A percentile compares a stretch with the other conserved stretches of the same genome.
Conservation (phyloP, 2,329 filamentous ascomycete species). For the Lachnellula willkommii region DNA sequence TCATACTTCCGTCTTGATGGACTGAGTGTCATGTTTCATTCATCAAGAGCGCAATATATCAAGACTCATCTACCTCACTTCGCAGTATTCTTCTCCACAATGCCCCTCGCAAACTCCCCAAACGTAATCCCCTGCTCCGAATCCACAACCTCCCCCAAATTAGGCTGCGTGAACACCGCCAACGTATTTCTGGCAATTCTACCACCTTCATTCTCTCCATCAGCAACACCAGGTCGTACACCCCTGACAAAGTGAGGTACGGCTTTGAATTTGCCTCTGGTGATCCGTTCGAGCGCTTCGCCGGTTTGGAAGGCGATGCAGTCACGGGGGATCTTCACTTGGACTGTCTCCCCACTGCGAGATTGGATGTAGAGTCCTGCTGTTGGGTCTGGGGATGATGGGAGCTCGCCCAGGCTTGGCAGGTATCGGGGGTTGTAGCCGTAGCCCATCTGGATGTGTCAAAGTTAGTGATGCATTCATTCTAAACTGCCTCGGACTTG, state of each 20-base stretch:
- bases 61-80: slow-evolving; percentile 17
- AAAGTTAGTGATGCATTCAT: background rate
- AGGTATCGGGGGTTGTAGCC: slow-evolving; percentile 31
- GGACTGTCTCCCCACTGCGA: slow-evolving; percentile 73
- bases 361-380: slow-evolving; percentile 94
- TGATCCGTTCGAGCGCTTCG: slow-evolving; percentile 86
- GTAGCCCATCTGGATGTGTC: slow-evolving; percentile 17
- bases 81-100: slow-evolving; percentile 33
- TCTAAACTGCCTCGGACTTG: background rate
- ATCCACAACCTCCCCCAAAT: slow-evolving; percentile 75
- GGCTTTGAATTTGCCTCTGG: slow-evolving; percentile 82
- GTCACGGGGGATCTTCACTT: slow-evolving; percentile 85
- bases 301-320: slow-evolving; percentile 96
- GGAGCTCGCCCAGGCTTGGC: slow-evolving; percentile 62
- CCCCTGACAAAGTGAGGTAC: slow-evolving; percentile 94
- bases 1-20: background rate
- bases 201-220: slow-evolving; percentile 37
- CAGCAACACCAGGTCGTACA: slow-evolving; percentile 47
- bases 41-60: background rate
- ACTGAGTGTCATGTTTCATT: too few relatives aligned
- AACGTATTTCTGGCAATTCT: slow-evolving; percentile 77
- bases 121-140: slow-evolving; percentile 62
- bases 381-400: slow-evolving; percentile 70
- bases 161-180: slow-evolving; percentile 95
- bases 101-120: slow-evolving; percentile 61